Base-by-base conservation (phyloP, 1,284 basidiomycete species). In the Mycosarcoma mackinlayi region DNA sequence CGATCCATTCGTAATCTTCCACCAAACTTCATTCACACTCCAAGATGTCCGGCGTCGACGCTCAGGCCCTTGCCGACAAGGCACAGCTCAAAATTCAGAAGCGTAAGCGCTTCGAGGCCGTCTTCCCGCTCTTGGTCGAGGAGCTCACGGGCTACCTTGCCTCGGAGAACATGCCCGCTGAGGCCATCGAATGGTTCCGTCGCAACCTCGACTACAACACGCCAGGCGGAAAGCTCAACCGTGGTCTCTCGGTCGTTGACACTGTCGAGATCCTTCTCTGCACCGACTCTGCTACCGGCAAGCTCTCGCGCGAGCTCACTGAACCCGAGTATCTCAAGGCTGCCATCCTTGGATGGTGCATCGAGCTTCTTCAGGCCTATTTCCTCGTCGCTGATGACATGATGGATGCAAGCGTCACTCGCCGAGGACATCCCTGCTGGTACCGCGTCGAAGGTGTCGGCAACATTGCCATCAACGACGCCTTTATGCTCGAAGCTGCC, bases 311-410 rank as follows among this genome's bases (percentile, higher is more conserved):
- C 13, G 46, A 79, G 60, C 73, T 82, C 27, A 67, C 58, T 19
- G 79, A 82, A 39, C 56, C 70, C 27, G 94, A 98, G 85, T 98
- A 96, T 85, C 87, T 90, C 84, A 88, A 91, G 75, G 89, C 93
- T 8, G 95, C 94, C 8, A 86, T 97, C 39, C 86, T 98, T 38
- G 96, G 95, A 7, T 98, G 95, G 96, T 91, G 92, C 83, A 89
- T 98, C 73, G 95, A 98, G 85, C 86, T 98, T 92, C 88, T 98
- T 14, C 96, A 98, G 90, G 93, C 94, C 0, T 98, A 92, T 85
- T 98, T 98, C 88, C 88, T 98, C 55, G 94, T 98, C 55, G 89
- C 93, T 21, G 95, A 98, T 84, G 95, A 98, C 84, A 94, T 98
- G 84, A 98, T 98, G 94, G 96, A 98, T 83, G 84, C 88, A 23